Evolutionary conservation across 768 basidiomycete genomes (phyloP), one percentile per base, ranked within the genome.

Genomic region (Cantharellus cinnabarinus): DNA sequence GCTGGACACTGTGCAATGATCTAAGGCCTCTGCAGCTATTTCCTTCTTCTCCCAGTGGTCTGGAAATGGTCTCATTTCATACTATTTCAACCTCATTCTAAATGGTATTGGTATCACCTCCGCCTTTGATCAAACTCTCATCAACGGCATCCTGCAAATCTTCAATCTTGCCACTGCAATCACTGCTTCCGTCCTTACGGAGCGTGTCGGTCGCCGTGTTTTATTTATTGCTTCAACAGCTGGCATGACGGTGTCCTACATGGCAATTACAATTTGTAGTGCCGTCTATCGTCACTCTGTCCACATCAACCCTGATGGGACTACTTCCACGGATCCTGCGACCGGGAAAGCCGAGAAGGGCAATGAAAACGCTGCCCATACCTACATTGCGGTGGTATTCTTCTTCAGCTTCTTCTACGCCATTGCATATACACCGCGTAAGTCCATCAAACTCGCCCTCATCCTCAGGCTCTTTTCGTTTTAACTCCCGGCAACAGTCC

Each of bases 171-270:
- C 74, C 42, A 72, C 79, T 50, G 82, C 81, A 37, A 60, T 65
- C 51, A 50, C 71, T 4, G 81, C 81, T 39, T 76, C 84, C n/a
- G 71, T 83, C 64, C 69, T 83, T 10, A 75, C 84, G 39, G 83
- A 87, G 66, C 20, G 20, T 29, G 20, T 29, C 20, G 20, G 20
- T 29, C 20, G 20, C 20, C 20, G 20, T 29, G 20, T 74, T 2
- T 73, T 87, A 14, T 86, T 85, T 68, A 71, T 85, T 42, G 68
- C 74, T 38, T 84, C 81, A 0, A 84, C 78, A 62, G 63, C 73
- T 10, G 83, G 79, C 58, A 77, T 77, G 75, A 57, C 54, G 41
- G n/a, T 59, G 10, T 54, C 42, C 34, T 59, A 54, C 34, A 48
- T 48, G 15, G 37, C 38, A 42, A 51, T 59, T 34, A 59, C 59